A percentile compares a stretch with the other conserved stretches of the same genome.
These are phyloP conservation scores for Amphibolis antarctica DNA, from an alignment of 106 monocot genomes.

Conservation along the genomic window DNA sequence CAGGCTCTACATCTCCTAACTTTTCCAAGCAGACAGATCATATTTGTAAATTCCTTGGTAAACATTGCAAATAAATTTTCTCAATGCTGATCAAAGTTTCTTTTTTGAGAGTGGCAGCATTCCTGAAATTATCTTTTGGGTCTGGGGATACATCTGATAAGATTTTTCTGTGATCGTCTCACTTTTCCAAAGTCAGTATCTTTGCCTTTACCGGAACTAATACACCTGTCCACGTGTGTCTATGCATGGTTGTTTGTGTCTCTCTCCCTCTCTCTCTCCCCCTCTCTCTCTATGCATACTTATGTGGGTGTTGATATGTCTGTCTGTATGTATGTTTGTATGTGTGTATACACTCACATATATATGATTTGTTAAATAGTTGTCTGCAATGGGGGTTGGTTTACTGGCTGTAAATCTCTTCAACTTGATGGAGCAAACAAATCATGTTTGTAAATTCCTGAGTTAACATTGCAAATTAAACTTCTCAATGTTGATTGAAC, in stretches of 20 bases:
- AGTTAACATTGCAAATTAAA: constrained; percentile 16
- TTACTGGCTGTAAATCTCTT: constrained; percentile 10
- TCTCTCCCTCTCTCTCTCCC: too few relatives aligned
- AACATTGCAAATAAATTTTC: constrained; percentile 10
- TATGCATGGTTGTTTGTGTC: too few relatives aligned
- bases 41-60: constrained; percentile 14
- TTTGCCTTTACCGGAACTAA: background rate
- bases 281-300: too few relatives aligned
- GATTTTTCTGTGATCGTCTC: background rate
- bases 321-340: too few relatives aligned
- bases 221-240: too few relatives aligned
- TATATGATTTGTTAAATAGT: background rate
- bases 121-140: constrained; percentile 21
- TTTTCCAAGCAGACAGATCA: constrained; percentile 3
- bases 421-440: constrained; percentile 5
- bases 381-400: constrained; percentile 8
- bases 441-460: constrained; percentile 8
- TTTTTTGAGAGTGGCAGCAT: constrained; percentile 5
- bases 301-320: too few relatives aligned
- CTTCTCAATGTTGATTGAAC: constrained; percentile 1
- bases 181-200: background rate
- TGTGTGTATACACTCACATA: too few relatives aligned
- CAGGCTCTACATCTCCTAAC: constrained; percentile 7
- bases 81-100: background rate
- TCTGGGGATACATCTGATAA: constrained; percentile 10